Base-by-base conservation (phyloP, 1,284 basidiomycete genomes). In the Coniferiporia sulphurascens region DNA sequence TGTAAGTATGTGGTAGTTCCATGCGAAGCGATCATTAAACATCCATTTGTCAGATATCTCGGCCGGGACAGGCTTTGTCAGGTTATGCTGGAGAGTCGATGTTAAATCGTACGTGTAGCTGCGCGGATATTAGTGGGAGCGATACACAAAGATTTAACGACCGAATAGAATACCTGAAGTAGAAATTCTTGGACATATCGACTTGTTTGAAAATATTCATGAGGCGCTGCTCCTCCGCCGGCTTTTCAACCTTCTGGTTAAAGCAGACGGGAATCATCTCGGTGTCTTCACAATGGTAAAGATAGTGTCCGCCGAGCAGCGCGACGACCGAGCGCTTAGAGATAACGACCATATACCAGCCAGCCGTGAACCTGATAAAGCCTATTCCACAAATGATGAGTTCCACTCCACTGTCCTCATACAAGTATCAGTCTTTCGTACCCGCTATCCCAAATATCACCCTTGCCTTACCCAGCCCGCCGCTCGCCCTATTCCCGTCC, bases 181-280 rank as follows among this genome's bases (percentile, higher is more conserved):
- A 99, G 72, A 99, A 99, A 74, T 99, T 98, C 77, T 99, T 98
- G 52, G 91, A 91, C 77, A 99, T 84, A 67, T 99, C 97, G 3
- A 99, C 95, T 71, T 96, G 93, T 70, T 94, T 95, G 78, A 99
- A 99, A n/a, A 91, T 85, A 62, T 87, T 89, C 73, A 97, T 85
- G 43, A 95, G 79, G 61, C 89, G 83, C 64, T 89, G 86, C 69
- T 96, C 94, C 68, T 95, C 92, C 0, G 88, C 77, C 0, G 87
- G 85, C 65, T 87, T 87, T 52, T 95, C 92, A n/a, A 91, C 71
- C 72, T 85, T 89, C 71, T 89, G 87, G 64, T 82, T 87, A 66
- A 79, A 82, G 41, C 78, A 81, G 52, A 94, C 78, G 5, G 92
- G 87, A 5, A 93, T 74, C 43, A 97, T 87, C 46, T 93, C 90